phyloP scores from a whole-genome alignment of 352 stramenopile genomes.

The Globisporangium okanoganense region DNA sequence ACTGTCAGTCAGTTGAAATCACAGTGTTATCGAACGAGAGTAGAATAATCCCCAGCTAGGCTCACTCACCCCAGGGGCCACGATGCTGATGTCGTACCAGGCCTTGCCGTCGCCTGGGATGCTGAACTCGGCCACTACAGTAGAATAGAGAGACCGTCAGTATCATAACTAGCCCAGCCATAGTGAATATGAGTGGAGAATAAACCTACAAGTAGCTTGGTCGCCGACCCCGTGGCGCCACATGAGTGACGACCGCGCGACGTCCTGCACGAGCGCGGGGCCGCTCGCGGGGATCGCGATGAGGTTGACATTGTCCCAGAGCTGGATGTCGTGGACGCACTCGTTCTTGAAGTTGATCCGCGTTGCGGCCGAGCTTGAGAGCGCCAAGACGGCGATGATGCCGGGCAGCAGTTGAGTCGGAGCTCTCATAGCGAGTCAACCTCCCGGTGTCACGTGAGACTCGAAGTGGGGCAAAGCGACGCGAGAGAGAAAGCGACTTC shows the following conservation, averaged over 20 bases:
- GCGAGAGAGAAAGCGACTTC: neutral
- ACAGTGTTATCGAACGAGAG: neutral
- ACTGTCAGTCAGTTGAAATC: neutral
- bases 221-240: slow-evolving; percentile 28
- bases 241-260: slow-evolving; percentile 20
- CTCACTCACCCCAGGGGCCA: neutral
- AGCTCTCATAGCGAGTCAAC: neutral
- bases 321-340: slow-evolving; percentile 22
- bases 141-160: neutral
- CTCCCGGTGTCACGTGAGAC: too few relatives aligned
- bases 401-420: neutral
- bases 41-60: neutral
- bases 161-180: neutral
- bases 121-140: slow-evolving; percentile 10
- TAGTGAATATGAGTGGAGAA: too few relatives aligned
- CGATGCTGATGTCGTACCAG: slow-evolving; percentile 17
- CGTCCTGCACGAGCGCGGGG: slow-evolving; percentile 13
- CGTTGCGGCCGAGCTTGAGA: slow-evolving; percentile 2
- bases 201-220: slow-evolving; percentile 25
- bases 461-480: neutral
- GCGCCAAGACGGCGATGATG: too few relatives aligned
- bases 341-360: slow-evolving; percentile 28
- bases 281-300: slow-evolving; percentile 15
- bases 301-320: slow-evolving; percentile 28
- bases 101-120: slow-evolving; percentile 15